Evolutionary conservation across 495 filamentous ascomycete species (phyloP).

Genomic region (Peziza echinospora): DNA sequence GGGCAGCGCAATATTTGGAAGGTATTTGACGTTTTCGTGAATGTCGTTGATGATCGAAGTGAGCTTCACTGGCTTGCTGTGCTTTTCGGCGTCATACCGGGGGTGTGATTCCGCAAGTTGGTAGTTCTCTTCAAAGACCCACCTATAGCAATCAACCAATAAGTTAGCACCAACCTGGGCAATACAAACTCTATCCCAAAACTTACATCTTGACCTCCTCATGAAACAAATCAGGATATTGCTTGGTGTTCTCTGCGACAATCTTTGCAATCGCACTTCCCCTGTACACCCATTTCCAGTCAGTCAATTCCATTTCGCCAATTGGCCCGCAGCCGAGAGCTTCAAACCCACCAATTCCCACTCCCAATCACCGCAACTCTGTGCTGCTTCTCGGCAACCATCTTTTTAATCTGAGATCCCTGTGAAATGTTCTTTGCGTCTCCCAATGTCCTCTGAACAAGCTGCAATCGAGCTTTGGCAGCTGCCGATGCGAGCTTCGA

Average conservation of each 20-base stretch:
- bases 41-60: slow-evolving; percentile 72
- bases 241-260: slow-evolving; percentile 69
- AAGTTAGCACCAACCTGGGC: background rate
- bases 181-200: slow-evolving; percentile 21
- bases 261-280: slow-evolving; percentile 95
- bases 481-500: too few relatives aligned
- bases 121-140: slow-evolving; percentile 23
- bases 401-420: too few relatives aligned
- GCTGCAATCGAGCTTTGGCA: too few relatives aligned
- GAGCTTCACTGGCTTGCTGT: slow-evolving; percentile 54
- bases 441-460: too few relatives aligned
- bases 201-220: slow-evolving; percentile 93
- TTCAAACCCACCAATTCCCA: slow-evolving; percentile 60
- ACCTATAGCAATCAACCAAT: slow-evolving; percentile 10
- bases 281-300: slow-evolving; percentile 26
- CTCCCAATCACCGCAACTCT: slow-evolving; percentile 88
- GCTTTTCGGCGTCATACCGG: slow-evolving; percentile 25
- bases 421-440: too few relatives aligned
- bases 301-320: background rate
- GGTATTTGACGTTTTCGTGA: slow-evolving; percentile 97
- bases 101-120: slow-evolving; percentile 15
- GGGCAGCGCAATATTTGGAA: slow-evolving; percentile 66
- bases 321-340: background rate
- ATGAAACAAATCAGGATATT: slow-evolving; percentile 60
- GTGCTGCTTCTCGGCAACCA: slow-evolving; percentile 39